Evolutionary conservation across 1,139 yeast species (phyloP).

Genomic region (Kluyveromyces sp.): DNA sequence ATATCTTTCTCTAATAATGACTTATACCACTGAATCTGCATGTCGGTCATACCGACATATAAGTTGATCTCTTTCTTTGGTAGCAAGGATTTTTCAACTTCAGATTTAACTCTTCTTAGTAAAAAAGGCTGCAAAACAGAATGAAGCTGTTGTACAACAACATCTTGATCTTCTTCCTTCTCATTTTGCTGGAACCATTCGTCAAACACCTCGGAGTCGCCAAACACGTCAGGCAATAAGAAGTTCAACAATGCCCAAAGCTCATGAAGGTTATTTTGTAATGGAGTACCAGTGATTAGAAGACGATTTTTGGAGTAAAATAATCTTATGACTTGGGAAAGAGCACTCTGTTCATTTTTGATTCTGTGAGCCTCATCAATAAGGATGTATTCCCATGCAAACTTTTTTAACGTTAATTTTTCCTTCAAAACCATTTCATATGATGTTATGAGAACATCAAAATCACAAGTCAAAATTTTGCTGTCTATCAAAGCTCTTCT

Average conservation of each 20-base stretch:
- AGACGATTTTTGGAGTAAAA: conserved; percentile 64
- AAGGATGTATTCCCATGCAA: conserved; percentile 67
- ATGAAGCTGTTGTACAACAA: conserved; percentile 78
- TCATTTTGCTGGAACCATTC: conserved; percentile 52
- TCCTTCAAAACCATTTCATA: conserved; percentile 74
- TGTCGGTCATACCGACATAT: conserved; percentile 65
- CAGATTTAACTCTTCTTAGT: conserved; percentile 67
- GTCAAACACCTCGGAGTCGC: conserved; percentile 66
- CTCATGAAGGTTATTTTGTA: conserved; percentile 72
- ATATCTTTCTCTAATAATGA: conserved; percentile 69
- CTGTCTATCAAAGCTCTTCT: conserved; percentile 47
- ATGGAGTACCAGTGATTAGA: conserved; percentile 73
- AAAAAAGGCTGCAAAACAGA: conserved; percentile 75
- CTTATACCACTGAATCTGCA: conserved; percentile 74
- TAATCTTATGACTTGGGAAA: conserved; percentile 67
- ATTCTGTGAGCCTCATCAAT: conserved; percentile 81
- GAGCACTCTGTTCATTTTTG: conserved; percentile 65
- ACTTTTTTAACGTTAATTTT: conserved; percentile 53
- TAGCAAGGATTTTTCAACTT: conserved; percentile 66
- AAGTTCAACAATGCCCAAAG: conserved; percentile 75
- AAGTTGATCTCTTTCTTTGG: conserved; percentile 71
- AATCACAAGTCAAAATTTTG: conserved; percentile 49
- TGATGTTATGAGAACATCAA: conserved; percentile 66
- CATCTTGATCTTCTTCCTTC: conserved; percentile 42
- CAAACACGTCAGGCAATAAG: conserved; percentile 68